phyloP scores from a whole-genome alignment of 805 yeast genomes.

The Starmera amethionina region DNA sequence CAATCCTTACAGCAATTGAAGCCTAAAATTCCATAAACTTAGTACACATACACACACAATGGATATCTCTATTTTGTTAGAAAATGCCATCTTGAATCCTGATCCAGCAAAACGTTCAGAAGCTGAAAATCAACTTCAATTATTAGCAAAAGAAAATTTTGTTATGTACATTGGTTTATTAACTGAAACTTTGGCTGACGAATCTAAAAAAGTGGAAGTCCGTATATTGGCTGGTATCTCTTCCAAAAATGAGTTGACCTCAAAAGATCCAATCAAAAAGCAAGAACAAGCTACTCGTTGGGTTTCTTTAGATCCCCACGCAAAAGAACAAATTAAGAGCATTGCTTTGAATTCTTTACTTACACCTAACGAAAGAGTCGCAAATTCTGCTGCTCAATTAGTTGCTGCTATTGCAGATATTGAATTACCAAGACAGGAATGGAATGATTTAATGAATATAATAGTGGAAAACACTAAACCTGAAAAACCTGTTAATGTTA shows the following conservation, averaged over 20 bases:
- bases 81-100: constrained; percentile 66
- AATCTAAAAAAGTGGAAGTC: constrained; percentile 59
- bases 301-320: constrained; percentile 46
- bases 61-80: constrained; percentile 64
- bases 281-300: constrained; percentile 62
- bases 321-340: constrained; percentile 57
- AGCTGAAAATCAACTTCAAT: constrained; percentile 70
- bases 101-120: constrained; percentile 57
- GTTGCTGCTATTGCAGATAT: constrained; percentile 97
- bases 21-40: too few relatives aligned
- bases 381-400: constrained; percentile 82
- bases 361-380: constrained; percentile 65
- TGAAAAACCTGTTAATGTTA: constrained; percentile 68
- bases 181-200: constrained; percentile 62
- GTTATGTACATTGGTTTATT: constrained; percentile 62
- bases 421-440: constrained; percentile 78
- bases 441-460: constrained; percentile 79
- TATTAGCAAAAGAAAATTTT: constrained; percentile 67
- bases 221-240: constrained; percentile 87
- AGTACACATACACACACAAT: constrained; percentile 1
- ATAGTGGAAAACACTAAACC: constrained; percentile 82
- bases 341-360: constrained; percentile 54
- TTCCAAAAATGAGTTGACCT: constrained; percentile 76
- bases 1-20: too few relatives aligned
- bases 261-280: constrained; percentile 62